Evolutionary conservation across 1,284 basidiomycete genomes (phyloP).

Genomic region (Ustilago nuda): DNA sequence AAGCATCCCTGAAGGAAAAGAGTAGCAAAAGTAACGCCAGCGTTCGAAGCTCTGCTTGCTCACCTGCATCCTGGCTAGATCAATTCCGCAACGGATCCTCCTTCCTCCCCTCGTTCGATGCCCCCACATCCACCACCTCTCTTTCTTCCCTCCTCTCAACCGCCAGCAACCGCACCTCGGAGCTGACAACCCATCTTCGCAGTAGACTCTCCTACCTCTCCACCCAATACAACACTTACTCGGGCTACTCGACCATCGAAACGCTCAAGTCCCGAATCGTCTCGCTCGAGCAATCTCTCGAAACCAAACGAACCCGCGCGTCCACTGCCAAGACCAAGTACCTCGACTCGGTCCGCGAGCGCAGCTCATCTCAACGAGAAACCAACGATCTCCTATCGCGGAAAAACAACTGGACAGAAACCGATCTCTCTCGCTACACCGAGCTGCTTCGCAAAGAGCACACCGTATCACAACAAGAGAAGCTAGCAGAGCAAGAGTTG

Average conservation of each 20-base stretch:
- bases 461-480: constrained; percentile 44
- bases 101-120: constrained; percentile 21
- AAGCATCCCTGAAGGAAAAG: background rate
- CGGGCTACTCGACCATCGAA: constrained; percentile 59
- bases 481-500: constrained; percentile 46
- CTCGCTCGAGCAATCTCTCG: constrained; percentile 26
- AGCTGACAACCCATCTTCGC: constrained; percentile 12
- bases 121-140: constrained; percentile 21
- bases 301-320: constrained; percentile 13
- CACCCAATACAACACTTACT: constrained; percentile 56
- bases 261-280: constrained; percentile 48
- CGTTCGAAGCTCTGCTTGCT: background rate
- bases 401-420: constrained; percentile 58
- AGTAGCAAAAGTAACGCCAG: background rate
- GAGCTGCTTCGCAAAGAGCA: constrained; percentile 63
- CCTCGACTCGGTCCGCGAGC: constrained; percentile 49
- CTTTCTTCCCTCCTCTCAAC: constrained; percentile 8
- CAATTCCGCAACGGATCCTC: constrained; percentile 17
- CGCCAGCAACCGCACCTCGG: constrained; percentile 3
- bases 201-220: constrained; percentile 35
- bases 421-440: constrained; percentile 61
- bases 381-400: constrained; percentile 64
- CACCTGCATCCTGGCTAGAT: background rate
- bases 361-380: constrained; percentile 54
- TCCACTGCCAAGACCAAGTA: constrained; percentile 45